Conservation (phyloP, 768 basidiomycete species). For the Pisolithus orientalis region DNA sequence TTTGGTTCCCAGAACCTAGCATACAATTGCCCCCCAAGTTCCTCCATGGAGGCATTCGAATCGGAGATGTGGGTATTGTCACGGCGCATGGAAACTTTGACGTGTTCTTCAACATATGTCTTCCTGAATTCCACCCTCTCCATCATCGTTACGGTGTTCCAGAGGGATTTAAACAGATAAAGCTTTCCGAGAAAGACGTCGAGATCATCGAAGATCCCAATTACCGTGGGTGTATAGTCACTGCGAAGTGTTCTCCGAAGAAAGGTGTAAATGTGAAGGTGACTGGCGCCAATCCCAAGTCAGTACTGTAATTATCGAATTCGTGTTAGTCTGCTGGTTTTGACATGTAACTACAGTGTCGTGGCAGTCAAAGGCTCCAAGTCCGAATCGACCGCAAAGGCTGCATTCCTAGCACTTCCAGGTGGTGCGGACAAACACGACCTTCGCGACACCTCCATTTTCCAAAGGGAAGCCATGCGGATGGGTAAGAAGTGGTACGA, state of each 20-base stretch:
- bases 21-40: constrained; percentile 16
- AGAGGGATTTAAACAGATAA: constrained; percentile 15
- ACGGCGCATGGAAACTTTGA: constrained; percentile 18
- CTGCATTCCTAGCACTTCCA: constrained; percentile 25
- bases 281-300: not conserved
- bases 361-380: not conserved
- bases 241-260: not conserved
- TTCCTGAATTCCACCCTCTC: constrained; percentile 21
- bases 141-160: constrained; percentile 19
- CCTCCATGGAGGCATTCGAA: constrained; percentile 18
- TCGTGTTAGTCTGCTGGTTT: not conserved
- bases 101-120: constrained; percentile 29
- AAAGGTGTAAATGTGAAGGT: not conserved
- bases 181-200: not conserved
- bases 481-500: constrained; percentile 20
- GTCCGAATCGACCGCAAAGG: constrained; percentile 12
- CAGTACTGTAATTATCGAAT: not conserved
- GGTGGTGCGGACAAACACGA: constrained; percentile 17
- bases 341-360: too few species aligned
- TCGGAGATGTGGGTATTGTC: constrained; percentile 31
- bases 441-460: constrained; percentile 2
- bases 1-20: constrained; percentile 25
- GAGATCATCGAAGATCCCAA: not conserved
- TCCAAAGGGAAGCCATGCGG: constrained; percentile 12
- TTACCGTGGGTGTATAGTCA: not conserved